Base-by-base conservation (phyloP, 2,329 filamentous ascomycete genomes). In the Dactylonectria macrodidyma region DNA sequence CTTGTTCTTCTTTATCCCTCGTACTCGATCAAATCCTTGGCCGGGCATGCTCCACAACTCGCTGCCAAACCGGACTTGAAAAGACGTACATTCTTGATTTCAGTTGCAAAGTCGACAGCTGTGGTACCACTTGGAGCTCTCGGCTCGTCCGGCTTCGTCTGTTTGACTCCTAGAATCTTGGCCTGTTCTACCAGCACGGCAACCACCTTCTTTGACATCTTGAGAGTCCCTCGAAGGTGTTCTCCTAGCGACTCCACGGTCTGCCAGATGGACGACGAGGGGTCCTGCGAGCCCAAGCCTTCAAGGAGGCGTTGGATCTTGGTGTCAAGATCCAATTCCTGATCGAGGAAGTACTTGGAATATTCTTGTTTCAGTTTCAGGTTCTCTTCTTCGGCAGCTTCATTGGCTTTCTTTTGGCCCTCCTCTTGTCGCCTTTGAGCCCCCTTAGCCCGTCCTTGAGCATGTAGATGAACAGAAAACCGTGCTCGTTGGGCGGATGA, bases 401-500 rank as follows among this genome's bases (percentile, higher is more conserved):
- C 78, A 3, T 77, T 71, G 8, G 78, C 72, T 44, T 79, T 81
- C 69, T 81, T 77, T 71, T 80, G 75, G 24, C 81, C 74, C 1
- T 82, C 82, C 22, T 87, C 81, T 76, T 89, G 82, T 83, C 81
- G 34, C 77, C 87, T 83, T 62, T 81, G 81, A 33, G 85, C 84
- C 33, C 86, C 85, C 59, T 84, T 78, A 11, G 76, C 77, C 11
- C 80, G 83, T 3, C 88, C 87, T 77, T 95, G 93, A 0, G 95
- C 95, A 62, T 92, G 88, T 26, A 98, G 85, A 77, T 98, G 93
- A 16, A 98, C 90, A 1, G 94, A 91, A 7, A 97, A 82, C 78
- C 98, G 97, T n/a, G 94, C 91, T 56, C 96, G 90, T 1, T 84
- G 85, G 0, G 87, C 81, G 3, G 95, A 98, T 1, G 86, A 82